phyloP scores from a whole-genome alignment of 2,329 filamentous ascomycete species.

The Parafenestella ontariensis region DNA sequence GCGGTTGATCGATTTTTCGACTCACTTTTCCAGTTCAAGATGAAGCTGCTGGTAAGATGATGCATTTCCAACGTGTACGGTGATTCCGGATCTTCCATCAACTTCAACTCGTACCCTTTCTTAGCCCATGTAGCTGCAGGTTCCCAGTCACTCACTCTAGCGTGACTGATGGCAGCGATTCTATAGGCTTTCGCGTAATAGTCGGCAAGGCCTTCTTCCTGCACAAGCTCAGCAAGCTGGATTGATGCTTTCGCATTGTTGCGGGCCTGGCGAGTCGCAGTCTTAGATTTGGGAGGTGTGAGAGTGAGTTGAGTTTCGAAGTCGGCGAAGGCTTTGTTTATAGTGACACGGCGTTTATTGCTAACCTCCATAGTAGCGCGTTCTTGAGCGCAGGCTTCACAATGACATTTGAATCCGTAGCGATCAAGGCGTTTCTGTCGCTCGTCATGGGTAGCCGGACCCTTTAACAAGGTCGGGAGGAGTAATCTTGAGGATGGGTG shows the following conservation, averaged over 20 bases:
- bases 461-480: conserved; percentile 37
- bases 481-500: conserved; percentile 45
- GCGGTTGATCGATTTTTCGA: conserved; percentile 14
- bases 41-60: conserved; percentile 36
- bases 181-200: conserved; percentile 46
- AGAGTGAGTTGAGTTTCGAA: conserved; percentile 38
- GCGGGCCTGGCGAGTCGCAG: conserved; percentile 29
- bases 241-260: conserved; percentile 37
- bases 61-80: conserved; percentile 38
- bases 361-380: conserved; percentile 23
- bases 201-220: conserved; percentile 44
- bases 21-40: conserved; percentile 39
- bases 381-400: conserved; percentile 46
- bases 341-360: conserved; percentile 36
- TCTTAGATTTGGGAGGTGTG: conserved; percentile 24
- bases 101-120: conserved; percentile 37
- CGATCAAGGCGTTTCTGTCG: conserved; percentile 42
- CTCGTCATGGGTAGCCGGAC: conserved; percentile 35
- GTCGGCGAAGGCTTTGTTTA: conserved; percentile 33
- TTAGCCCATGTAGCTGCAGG: conserved; percentile 41
- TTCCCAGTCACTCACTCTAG: conserved; percentile 38
- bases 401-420: conserved; percentile 48
- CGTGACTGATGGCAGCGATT: conserved; percentile 40
- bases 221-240: conserved; percentile 38
- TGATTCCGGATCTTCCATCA: conserved; percentile 39